Base-by-base conservation (phyloP, 768 basidiomycete genomes). In the Daedalea quercina region DNA sequence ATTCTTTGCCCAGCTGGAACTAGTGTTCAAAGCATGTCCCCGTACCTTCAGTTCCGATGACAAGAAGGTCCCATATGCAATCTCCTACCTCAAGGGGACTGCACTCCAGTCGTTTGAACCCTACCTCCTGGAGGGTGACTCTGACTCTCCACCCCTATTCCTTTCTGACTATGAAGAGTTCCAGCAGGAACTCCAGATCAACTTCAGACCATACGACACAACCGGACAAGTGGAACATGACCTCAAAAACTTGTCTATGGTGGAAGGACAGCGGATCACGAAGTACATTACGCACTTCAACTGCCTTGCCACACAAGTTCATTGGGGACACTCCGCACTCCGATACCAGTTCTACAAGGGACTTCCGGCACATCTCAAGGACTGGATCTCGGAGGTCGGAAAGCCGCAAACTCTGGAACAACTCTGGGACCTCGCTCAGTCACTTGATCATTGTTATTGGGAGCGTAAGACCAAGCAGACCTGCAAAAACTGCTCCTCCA, bases 241-340 rank as follows among this genome's bases (percentile, higher is more conserved):
- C 31, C 51, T 52, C 33, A 43, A 44, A 37, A 55, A 48, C 44
- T 40, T 48, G 35, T 35, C 17, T 3, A 47, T 44, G 47, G 33
- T 26, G 1, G 31, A 48, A 28, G 59, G 46, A n/a, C 28, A 31
- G 13, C 56, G 24, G 15, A 62, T 51, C 9, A 56, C 57, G 13
- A 53, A 47, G 43, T 57, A 57, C 46, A 54, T 54, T 24, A 35
- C 57, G 9, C 15, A 55, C 17, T 60, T 60, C 42, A 57, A 53
- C 33, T 2, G 35, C 9, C 51, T 56, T 1, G 47, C 59, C 0
- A 12, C 50, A 34, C 23, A 47, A 46, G 48, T 34, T 9, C 24
- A 51, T n/a, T 48, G 59, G 57, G 31, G 43, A 35, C 37, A 47
- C 13, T 42, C 44, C 8, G 49, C 52, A 1, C 54, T 62, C 54